Evolutionary conservation across 2,329 filamentous ascomycete species (phyloP).

Genomic region (Fusarium kyushuense): DNA sequence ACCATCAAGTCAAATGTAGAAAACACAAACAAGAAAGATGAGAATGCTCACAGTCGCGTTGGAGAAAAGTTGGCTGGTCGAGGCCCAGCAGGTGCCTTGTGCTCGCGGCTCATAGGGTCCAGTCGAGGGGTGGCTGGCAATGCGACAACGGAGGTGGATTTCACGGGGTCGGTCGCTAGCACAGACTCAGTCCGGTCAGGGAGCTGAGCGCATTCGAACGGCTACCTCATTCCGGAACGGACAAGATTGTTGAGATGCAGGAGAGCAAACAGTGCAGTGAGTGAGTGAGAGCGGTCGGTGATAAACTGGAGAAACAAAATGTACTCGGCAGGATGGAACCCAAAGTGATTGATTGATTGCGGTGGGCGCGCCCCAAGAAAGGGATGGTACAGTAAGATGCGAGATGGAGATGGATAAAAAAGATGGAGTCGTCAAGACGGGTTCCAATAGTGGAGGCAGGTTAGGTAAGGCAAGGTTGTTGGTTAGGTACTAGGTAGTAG

Average conservation of each 20-base stretch:
- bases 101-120: conserved; percentile 58
- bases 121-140: conserved; percentile 49
- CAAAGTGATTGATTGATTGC: conserved; percentile 28
- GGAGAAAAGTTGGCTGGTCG: conserved; percentile 69
- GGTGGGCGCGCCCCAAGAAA: conserved; percentile 35
- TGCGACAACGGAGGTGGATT: conserved; percentile 48
- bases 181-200: conserved; percentile 69
- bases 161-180: conserved; percentile 47
- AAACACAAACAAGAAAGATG: conserved; percentile 22
- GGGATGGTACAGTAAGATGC: conserved; percentile 42
- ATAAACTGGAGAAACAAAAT: conserved; percentile 14
- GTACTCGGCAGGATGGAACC: conserved; percentile 12
- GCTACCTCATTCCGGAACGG: conserved; percentile 69
- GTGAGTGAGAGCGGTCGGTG: conserved; percentile 16
- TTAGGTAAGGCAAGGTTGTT: conserved; percentile 42
- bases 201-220: conserved; percentile 67
- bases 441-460: conserved; percentile 19
- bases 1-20: conserved; percentile 17
- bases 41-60: conserved; percentile 63
- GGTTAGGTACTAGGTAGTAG: too few relatives aligned
- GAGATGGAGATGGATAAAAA: conserved; percentile 43
- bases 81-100: conserved; percentile 69
- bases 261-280: conserved; percentile 18
- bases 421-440: conserved; percentile 45
- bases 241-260: conserved; percentile 26